Base-by-base conservation (phyloP, 208 protist species). In the Tritrichomonas musculus region DNA sequence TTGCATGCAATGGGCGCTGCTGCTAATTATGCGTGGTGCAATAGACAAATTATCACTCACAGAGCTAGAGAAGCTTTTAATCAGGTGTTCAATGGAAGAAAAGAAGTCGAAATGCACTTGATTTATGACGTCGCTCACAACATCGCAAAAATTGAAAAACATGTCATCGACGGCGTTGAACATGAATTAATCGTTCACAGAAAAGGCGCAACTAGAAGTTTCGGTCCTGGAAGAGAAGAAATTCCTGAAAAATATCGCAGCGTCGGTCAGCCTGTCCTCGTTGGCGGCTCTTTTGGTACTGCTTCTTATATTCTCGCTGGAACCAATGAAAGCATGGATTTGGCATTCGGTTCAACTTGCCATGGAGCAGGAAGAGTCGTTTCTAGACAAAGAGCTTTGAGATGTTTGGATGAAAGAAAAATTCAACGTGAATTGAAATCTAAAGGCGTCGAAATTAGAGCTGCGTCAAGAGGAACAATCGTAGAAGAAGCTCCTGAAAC, bases 251-350 rank as follows among this genome's bases (percentile, higher is more conserved):
- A 97, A 77, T 98, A 98, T 93, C 93, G 96, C 50, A 84, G 94
- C 53, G 96, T 94, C 17, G 97, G 97, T 17, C 97, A 98, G 94
- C 97, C 97, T 3, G 96, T 98, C 4, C 92, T 98, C 0, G 96
- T 98, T 66, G 97, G 97, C 66, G 97, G 97, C 36, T 96, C 96
- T 17, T 97, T 98, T 96, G 97, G 97, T 36, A 97, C 97, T 20
- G 95, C 72, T 80, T 95, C 93, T 53, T 98, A 97, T 92, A 95
- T 98, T 0, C 94, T 98, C 9, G 96, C 94, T 8, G 97, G 97
- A 44, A 98, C 96, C 0, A 93, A 97, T 41, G 57, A 94, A 36
- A 96, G 95, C 80, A 95, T 94, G 73, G 22, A 65, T 25, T 93
- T 96, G 30, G 96, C 96, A 17, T 97, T 96, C 93, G 97, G 96